These are phyloP conservation scores for Penicillium oxalicum DNA, from an alignment of 2,329 filamentous ascomycete genomes.

Conservation along the genomic window DNA sequence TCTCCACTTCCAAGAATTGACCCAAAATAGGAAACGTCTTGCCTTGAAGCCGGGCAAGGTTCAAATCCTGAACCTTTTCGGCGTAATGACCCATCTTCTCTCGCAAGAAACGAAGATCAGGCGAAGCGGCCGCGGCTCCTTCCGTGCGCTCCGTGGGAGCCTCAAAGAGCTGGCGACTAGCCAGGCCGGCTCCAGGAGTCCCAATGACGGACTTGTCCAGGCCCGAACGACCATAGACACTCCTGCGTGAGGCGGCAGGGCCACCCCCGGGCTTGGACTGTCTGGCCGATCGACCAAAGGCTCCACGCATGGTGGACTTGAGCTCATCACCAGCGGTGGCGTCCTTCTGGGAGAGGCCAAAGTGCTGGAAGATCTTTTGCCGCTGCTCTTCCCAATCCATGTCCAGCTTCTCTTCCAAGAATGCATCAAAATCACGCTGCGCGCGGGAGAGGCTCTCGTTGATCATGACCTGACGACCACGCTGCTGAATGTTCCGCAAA, in stretches of 20 bases:
- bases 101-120: conserved; percentile 69
- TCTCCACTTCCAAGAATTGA: conserved; percentile 69
- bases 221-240: conserved; percentile 62
- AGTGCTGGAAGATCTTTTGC: conserved; percentile 90
- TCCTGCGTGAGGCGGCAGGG: conserved; percentile 40
- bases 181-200: conserved; percentile 60
- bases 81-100: conserved; percentile 81
- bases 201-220: conserved; percentile 85
- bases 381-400: conserved; percentile 95
- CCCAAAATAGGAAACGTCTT: conserved; percentile 66
- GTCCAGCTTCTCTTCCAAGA: conserved; percentile 88
- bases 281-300: conserved; percentile 47
- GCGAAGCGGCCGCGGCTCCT: conserved; percentile 45
- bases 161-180: conserved; percentile 58
- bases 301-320: conserved; percentile 31
- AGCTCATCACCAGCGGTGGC: conserved; percentile 37
- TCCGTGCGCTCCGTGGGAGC: conserved; percentile 58
- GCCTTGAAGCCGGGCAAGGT: conserved; percentile 62
- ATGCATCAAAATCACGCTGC: conserved; percentile 84
- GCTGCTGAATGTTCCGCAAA: conserved; percentile 77
- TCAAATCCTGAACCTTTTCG: conserved; percentile 72
- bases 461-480: conserved; percentile 87
- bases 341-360: conserved; percentile 65
- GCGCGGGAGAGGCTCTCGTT: conserved; percentile 85
- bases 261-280: conserved; percentile 36